Base-by-base conservation (phyloP, 192 early-diverging fungal species). In the Backusella luteola region DNA sequence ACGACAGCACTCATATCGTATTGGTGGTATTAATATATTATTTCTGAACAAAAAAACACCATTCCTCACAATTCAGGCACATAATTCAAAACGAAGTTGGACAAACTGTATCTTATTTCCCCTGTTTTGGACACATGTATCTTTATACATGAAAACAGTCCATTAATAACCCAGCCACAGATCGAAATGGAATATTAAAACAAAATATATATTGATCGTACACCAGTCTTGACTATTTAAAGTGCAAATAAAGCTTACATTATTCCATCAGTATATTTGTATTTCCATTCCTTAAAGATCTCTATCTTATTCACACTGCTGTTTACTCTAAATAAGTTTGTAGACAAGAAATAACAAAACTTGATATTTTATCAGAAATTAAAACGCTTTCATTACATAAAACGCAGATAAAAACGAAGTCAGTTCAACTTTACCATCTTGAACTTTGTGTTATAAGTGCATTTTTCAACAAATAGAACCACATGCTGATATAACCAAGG, bases 11-110 rank as follows among this genome's bases (percentile, higher is more conserved):
- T 11, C 7, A 39, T 0, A 39, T 39, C 9, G 3, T 9, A 44
- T 44, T 17, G 4, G 1, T 44, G 53, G 6, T 56, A 26, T 59
- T 26, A 4, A 11, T 59, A 12, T 59, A 49, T 17, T n/a, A 6
- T 49, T 49, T 49, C 5, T 49, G 5, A 49, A 49, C 3, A 26
- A 23, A 17, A 11, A 63, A 0, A 23, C 12, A 14, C 56, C 56
- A 63, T 63, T 63, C 56, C 11, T 63, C 56, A 63, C 56, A 63
- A 63, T 29, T 63, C 56, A 63, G 56, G 56, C 21, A 63, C 56
- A 29, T 4, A 26, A 21, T n/a, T 49, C 4, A 44, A 49, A 49
- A 19, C 46, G n/a, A 39, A 49, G 46, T n/a, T n/a, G 19, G 19
- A 49, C 46, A 49, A 19, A 49, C 17, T 49, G 19, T n/a, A 49